Percentiles rank a stretch among this genome's conserved stretches.
Conservation (phyloP, 495 filamentous ascomycete genomes). For the Aspergillus asperescens region DNA sequence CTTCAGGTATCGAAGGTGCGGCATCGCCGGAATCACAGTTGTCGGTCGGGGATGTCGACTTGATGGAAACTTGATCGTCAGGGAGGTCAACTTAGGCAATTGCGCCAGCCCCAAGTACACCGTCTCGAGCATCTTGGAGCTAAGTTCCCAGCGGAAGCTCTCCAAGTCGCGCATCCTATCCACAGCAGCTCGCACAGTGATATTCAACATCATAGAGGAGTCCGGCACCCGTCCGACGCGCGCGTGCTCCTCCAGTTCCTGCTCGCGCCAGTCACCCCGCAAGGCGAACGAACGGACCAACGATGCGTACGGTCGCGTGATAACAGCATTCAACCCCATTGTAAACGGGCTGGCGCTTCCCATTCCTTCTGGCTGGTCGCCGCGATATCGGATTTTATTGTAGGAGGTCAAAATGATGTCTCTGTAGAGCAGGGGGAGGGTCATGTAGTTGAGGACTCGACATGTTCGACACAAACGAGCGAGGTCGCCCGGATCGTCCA, state of each 20-base stretch:
- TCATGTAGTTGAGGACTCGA: constrained; percentile 61
- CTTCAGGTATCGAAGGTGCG: constrained; percentile 48
- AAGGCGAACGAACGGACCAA: constrained; percentile 51
- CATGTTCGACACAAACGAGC: constrained; percentile 55
- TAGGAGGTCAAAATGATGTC: constrained; percentile 54
- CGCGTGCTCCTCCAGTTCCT: constrained; percentile 52
- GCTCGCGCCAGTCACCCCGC: constrained; percentile 54
- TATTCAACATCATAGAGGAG: constrained; percentile 59
- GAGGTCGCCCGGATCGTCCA: constrained; percentile 54
- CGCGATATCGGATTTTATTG: constrained; percentile 54
- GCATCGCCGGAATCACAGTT: constrained; percentile 53
- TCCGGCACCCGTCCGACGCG: constrained; percentile 56
- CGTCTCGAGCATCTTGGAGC: constrained; percentile 57
- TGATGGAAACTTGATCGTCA: constrained; percentile 53
- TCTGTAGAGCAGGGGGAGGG: constrained; percentile 55
- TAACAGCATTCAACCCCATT: constrained; percentile 57
- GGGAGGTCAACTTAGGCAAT: constrained; percentile 44
- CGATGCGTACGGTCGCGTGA: constrained; percentile 48
- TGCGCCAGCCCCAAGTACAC: constrained; percentile 51
- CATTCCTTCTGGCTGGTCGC: constrained; percentile 55
- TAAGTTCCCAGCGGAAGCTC: constrained; percentile 59
- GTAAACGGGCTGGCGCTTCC: constrained; percentile 58
- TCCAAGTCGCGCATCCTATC: constrained; percentile 54
- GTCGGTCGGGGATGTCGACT: constrained; percentile 54
- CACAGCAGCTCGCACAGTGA: constrained; percentile 51